phyloP scores from a whole-genome alignment of 2,329 filamentous ascomycete species.

The Stagonosporopsis rhizophila region DNA sequence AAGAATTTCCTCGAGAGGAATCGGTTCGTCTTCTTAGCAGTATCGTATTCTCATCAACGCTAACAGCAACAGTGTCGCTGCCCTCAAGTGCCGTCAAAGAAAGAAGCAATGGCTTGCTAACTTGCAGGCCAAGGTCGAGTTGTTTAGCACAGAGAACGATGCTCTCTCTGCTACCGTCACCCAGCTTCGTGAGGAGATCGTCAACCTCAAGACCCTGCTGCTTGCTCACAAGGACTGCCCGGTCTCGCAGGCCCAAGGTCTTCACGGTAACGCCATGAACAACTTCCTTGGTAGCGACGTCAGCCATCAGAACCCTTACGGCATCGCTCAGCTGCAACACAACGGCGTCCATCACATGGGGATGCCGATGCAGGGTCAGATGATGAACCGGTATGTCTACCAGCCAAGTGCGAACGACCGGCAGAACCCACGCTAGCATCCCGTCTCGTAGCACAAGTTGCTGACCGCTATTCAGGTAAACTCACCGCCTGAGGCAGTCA shows the following conservation, averaged over 20 bases:
- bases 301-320: slow-evolving; percentile 57
- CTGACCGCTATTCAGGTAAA: slow-evolving; percentile 29
- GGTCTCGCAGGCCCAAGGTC: slow-evolving; percentile 84
- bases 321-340: slow-evolving; percentile 54
- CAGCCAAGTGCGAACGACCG: slow-evolving; percentile 37
- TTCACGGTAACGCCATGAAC: slow-evolving; percentile 61
- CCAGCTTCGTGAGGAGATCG: slow-evolving; percentile 87
- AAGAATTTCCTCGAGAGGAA: slow-evolving; percentile 98
- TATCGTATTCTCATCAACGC: slow-evolving; percentile 1
- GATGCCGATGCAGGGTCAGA: slow-evolving; percentile 49
- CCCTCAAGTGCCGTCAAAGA: slow-evolving; percentile 93
- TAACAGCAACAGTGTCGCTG: slow-evolving; percentile 74
- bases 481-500: slow-evolving; percentile 18
- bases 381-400: slow-evolving; percentile 50
- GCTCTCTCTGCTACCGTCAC: slow-evolving; percentile 82
- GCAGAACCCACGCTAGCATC: slow-evolving; percentile 38
- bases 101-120: slow-evolving; percentile 99
- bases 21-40: slow-evolving; percentile 66
- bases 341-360: slow-evolving; percentile 52
- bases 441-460: slow-evolving; percentile 32
- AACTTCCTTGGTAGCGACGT: slow-evolving; percentile 56
- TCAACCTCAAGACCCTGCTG: slow-evolving; percentile 90
- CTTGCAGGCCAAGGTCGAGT: slow-evolving; percentile 90
- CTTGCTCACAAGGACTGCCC: slow-evolving; percentile 96
- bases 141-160: slow-evolving; percentile 92